Conservation (phyloP, 2,329 filamentous ascomycete species). For the Sphaerulina populicola region DNA sequence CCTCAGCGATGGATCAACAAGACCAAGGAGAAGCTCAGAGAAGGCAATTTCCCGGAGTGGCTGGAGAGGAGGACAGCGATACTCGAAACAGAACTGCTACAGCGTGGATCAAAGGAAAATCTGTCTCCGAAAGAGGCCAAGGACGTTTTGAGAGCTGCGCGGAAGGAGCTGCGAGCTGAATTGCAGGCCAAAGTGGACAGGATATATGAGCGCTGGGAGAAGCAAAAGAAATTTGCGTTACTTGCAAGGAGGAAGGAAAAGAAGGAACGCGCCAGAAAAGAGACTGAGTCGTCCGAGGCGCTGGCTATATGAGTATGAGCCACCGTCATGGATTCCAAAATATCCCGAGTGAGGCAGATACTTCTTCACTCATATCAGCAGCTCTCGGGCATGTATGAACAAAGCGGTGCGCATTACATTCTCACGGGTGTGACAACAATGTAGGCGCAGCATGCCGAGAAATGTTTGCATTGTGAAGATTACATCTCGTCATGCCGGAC, state of each 20-base stretch:
- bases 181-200: constrained; percentile 6
- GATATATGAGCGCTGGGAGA: constrained; percentile 4
- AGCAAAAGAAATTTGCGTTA: background rate
- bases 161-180: constrained; percentile 2
- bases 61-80: constrained; percentile 10
- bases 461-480: no score
- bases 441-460: no score
- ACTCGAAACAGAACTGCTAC: constrained; percentile 5
- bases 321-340: no score
- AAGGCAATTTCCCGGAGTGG: constrained; percentile 9
- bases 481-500: background rate
- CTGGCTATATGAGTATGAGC: background rate
- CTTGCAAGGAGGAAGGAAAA: background rate
- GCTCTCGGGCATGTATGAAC: no score
- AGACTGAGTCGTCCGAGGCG: background rate
- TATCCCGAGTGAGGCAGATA: no score
- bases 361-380: no score
- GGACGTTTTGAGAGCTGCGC: background rate
- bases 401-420: no score
- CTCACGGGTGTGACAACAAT: no score
- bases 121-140: background rate
- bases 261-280: background rate
- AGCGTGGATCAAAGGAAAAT: background rate
- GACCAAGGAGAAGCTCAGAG: constrained; percentile 23
- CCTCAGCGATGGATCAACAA: constrained; percentile 11